Conservation (phyloP, 1,284 basidiomycete genomes). For the Ganoderma boninense region DNA sequence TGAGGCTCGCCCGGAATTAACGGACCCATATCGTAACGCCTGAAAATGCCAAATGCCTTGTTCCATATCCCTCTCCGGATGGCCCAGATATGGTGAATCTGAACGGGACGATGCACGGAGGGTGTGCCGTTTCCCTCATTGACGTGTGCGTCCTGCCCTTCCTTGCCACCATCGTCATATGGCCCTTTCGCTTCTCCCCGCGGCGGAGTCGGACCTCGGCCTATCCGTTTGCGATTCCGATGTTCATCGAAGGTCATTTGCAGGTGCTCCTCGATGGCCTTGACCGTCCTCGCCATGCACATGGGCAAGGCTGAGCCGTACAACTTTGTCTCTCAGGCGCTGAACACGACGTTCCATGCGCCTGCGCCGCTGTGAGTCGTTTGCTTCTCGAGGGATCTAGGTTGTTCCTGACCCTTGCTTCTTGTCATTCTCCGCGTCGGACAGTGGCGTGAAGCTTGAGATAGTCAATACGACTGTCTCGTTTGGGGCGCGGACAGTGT, state of each 20-base stretch:
- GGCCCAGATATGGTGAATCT: constrained; percentile 70
- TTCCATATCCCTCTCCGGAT: too few relatives aligned
- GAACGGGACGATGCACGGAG: constrained; percentile 73
- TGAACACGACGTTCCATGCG: constrained; percentile 27
- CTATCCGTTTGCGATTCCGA: background rate
- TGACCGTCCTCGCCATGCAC: constrained; percentile 14
- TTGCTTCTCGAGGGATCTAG: background rate
- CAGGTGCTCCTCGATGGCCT: constrained; percentile 23
- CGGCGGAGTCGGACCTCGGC: background rate
- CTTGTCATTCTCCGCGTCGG: background rate
- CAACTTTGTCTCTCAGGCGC: constrained; percentile 20
- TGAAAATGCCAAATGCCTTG: too few relatives aligned
- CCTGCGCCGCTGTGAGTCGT: constrained; percentile 24
- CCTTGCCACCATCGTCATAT: background rate
- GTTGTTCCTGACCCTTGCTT: background rate
- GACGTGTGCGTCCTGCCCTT: constrained; percentile 58
- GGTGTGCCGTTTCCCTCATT: constrained; percentile 70
- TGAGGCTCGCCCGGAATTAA: too few relatives aligned
- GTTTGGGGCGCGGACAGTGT: too few relatives aligned
- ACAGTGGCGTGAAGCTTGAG: too few relatives aligned
- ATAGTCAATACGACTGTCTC: too few relatives aligned
- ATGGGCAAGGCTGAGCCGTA: constrained; percentile 8
- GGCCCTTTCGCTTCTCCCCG: background rate
- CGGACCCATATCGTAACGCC: too few relatives aligned
- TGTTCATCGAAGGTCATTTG: background rate